Evolutionary conservation across 1,284 basidiomycete species (phyloP).

Genomic region (Anthracocystis panici-leucophaei): DNA sequence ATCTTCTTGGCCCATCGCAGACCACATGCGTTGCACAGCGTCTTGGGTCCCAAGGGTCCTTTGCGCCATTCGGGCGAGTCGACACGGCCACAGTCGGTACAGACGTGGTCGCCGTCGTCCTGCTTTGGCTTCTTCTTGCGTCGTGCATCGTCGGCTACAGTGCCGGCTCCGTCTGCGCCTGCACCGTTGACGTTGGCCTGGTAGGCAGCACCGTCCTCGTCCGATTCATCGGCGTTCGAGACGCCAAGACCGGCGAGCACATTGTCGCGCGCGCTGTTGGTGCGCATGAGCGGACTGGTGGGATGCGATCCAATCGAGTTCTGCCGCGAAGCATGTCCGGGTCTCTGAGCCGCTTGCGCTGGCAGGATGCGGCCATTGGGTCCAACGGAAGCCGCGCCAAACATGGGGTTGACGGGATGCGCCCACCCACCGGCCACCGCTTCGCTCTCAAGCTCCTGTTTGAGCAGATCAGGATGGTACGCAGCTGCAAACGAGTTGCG

Average conservation of each 20-base stretch:
- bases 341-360: constrained; percentile 12
- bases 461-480: constrained; percentile 49
- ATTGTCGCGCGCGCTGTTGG: constrained; percentile 33
- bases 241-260: constrained; percentile 43
- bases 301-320: constrained; percentile 45
- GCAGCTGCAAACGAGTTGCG: constrained; percentile 33
- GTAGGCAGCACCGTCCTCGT: constrained; percentile 33
- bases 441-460: constrained; percentile 51
- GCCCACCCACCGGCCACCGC: constrained; percentile 21
- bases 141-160: constrained; percentile 34
- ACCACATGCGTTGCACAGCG: constrained; percentile 65
- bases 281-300: constrained; percentile 48
- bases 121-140: constrained; percentile 59
- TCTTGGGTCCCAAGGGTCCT: constrained; percentile 65
- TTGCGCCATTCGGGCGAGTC: constrained; percentile 68
- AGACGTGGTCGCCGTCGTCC: constrained; percentile 65
- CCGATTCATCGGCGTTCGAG: constrained; percentile 40
- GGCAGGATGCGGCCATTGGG: constrained; percentile 36
- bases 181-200: constrained; percentile 9
- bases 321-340: constrained; percentile 28
- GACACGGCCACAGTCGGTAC: constrained; percentile 65
- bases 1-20: constrained; percentile 67
- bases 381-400: constrained; percentile 32
- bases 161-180: constrained; percentile 17
- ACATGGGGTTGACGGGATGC: constrained; percentile 42